Base-by-base conservation (phyloP, 2,329 filamentous ascomycete species). In the Aspergillus glaucus region DNA sequence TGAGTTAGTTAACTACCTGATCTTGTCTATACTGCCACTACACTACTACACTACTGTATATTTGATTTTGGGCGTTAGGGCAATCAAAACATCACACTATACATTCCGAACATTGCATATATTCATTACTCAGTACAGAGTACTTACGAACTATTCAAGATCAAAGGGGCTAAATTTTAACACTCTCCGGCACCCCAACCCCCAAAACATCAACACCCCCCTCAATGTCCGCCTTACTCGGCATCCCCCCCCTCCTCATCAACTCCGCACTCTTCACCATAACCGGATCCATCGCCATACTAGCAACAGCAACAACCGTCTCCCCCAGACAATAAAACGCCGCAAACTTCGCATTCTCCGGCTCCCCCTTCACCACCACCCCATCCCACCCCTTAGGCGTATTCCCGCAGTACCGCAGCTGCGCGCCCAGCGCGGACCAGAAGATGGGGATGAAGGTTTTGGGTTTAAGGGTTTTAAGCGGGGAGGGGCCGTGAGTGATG, bases 341-440 rank as follows among this genome's bases (percentile, higher is more conserved):
- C 5, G 86, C 84, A 63, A 95, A 98, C 63, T 89, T 90, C 51
- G 81, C 81, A 63, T 91, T 82, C 3, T 84, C 84, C 0, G 85
- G 81, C 57, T 87, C 80, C 10, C 92, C 92, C 45, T 87, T 80
- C 9, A 98, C 59, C 1, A 97, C 78, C 4, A 96, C 63, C 59
- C 94, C 90, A 64, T 98, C 93, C 74, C 82, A 97, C 0, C 92
- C 92, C 47, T 81, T 80, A 0, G 76, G 72, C 0, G 91, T 89
- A 73, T 92, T 93, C 10, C 93, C 93, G 63, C 90, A 95, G 76
- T 98, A 98, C 42, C 93, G 82, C 60, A 98, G 71, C 72, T 98
- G 93, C 5, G 84, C 80, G 4, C 91, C 89, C 4, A 98, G 74
- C 0, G 93, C 93, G 1, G 89, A 95, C 93, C 93, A 98, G 76